Conservation (phyloP, 148 eudicot species). For the Fagopyrum homotropicum region DNA sequence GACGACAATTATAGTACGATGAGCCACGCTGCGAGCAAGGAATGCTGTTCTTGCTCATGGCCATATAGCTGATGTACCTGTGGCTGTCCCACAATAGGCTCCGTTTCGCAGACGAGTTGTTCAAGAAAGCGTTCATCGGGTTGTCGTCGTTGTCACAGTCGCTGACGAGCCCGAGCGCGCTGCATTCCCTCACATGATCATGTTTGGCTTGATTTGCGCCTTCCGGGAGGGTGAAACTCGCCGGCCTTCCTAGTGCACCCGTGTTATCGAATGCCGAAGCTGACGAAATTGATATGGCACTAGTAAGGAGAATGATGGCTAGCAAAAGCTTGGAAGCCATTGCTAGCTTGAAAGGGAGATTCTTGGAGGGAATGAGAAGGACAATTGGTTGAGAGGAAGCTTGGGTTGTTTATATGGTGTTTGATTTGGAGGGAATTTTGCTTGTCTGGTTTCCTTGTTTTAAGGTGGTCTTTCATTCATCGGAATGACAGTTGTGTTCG, state of each 20-base stretch:
- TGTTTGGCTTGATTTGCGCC: not conserved
- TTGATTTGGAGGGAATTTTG: not conserved
- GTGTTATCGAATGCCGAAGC: not conserved
- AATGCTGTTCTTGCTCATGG: slow-evolving; percentile 35
- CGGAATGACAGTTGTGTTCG: not conserved
- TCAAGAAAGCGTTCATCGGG: not conserved
- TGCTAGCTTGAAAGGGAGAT: not conserved
- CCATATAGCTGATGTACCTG: slow-evolving; percentile 35
- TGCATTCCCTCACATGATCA: not conserved
- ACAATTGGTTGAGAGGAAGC: not conserved
- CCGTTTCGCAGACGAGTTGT: not conserved
- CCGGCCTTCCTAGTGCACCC: not conserved
- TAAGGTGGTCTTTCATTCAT: not conserved
- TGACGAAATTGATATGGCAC: not conserved
- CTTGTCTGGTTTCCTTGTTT: not conserved
- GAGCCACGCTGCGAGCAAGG: slow-evolving; percentile 41
- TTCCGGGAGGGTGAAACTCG: not conserved
- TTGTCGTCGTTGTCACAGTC: not conserved
- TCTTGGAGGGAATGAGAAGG: not conserved
- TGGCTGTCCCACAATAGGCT: not conserved
- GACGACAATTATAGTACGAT: slow-evolving; percentile 38
- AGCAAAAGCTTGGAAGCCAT: slow-evolving; percentile 12
- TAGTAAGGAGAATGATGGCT: not conserved
- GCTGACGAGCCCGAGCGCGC: not conserved
- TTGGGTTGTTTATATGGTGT: not conserved